Base-by-base conservation (phyloP, 2,329 filamentous ascomycete species). In the Phyllosticta citriasiana region DNA sequence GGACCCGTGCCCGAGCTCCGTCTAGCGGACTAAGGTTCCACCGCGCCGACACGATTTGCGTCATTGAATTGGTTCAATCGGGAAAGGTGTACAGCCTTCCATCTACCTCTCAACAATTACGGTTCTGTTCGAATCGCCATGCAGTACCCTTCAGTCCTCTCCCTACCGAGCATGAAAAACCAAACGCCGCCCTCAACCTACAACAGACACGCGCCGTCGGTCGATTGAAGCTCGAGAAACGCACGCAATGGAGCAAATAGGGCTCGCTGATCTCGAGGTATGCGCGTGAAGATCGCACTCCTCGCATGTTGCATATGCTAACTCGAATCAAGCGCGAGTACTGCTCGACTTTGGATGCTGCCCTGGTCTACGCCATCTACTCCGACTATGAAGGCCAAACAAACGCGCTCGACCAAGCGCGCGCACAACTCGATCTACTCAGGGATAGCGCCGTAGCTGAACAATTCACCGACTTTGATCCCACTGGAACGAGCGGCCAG, bases 391-490 rank as follows among this genome's bases (percentile, higher is more conserved):
- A 91, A 66, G 76, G 92, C 19, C 70, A 74, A 2, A 72, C 84
- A 24, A 67, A 80, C 0, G 71, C 75, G 0, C 76, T 85, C 33
- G 69, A 80, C 2, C 75, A 78, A 9, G 84, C 86, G 2, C 81
- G 82, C 30, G 70, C 76, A n/a, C 79, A 82, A 0, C 78, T 97
- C 1, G 79, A 88, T n/a, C 72, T 75, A 1, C 75, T 97, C 14
- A 88, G 87, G 57, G 77, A 83, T 30, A 77, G 82, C 62, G 90
- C 88, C 0, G 71, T 77, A 0, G 74, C 76, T 1, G 88, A 94
- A 70, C 89, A 94, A 68, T 82, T 85, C 16, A 85, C 84, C 9
- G 86, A 85, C 0, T 96, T 96, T 69, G 90, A 94, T 66, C 84
- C 89, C 0, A 90, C 88, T 33, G 90, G 88, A 2, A 83, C 87